Evolutionary conservation across 192 early-diverging fungal genomes (phyloP).

Genomic region (Pecoramyces ruminantium): DNA sequence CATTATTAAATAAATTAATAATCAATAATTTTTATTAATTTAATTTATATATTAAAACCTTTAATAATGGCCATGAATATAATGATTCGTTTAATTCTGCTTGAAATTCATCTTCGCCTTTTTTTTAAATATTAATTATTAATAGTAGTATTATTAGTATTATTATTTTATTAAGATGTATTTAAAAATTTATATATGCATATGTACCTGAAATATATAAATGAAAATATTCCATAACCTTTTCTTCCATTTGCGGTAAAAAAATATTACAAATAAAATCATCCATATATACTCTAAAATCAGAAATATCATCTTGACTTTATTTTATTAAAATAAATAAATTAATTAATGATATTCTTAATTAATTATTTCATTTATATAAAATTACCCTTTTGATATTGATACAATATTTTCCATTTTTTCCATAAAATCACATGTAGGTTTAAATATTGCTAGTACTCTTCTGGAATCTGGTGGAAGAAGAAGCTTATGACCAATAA

Average conservation of each 20-base stretch:
- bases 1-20: no score
- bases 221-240: constrained; percentile 55
- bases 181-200: no score
- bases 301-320: constrained; percentile 12
- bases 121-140: no score
- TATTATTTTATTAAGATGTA: no score
- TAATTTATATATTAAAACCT: no score
- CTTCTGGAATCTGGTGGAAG: constrained; percentile 48
- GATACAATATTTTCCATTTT: constrained; percentile 31
- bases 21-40: no score
- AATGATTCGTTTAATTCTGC: constrained; percentile 26
- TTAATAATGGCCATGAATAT: constrained; percentile 47
- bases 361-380: no score
- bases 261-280: constrained; percentile 69
- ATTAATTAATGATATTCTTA: no score
- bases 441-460: constrained; percentile 47
- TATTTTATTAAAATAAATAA: neutral
- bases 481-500: constrained; percentile 44
- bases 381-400: constrained; percentile 18
- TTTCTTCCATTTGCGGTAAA: constrained; percentile 69
- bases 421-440: constrained; percentile 42
- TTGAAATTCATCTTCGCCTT: constrained; percentile 24
- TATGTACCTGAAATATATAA: constrained; percentile 45
- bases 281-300: constrained; percentile 48
- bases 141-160: no score